phyloP scores from a whole-genome alignment of 1,284 basidiomycete genomes.

The Laetiporus sulphureus region DNA sequence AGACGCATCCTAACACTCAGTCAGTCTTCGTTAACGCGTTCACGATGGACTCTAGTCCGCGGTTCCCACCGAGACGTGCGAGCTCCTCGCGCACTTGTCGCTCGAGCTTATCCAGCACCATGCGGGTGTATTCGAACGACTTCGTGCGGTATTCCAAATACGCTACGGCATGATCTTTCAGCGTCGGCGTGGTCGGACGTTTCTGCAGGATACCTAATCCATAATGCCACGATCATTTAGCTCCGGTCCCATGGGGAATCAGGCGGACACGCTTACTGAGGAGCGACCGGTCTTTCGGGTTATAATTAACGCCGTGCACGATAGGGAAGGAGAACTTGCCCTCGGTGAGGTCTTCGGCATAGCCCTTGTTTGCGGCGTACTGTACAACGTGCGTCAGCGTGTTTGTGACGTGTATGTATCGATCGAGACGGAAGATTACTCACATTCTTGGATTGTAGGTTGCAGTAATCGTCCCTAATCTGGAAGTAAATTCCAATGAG shows the following conservation, averaged over 20 bases:
- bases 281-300: conserved; percentile 68
- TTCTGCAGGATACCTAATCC: conserved; percentile 80
- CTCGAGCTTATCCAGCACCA: neutral
- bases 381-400: neutral
- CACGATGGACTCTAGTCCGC: neutral
- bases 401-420: neutral
- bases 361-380: conserved; percentile 42
- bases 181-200: conserved; percentile 70
- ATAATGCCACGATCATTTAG: neutral
- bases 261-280: conserved; percentile 60
- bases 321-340: conserved; percentile 97
- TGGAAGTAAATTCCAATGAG: conserved; percentile 3
- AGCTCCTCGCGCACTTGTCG: conserved; percentile 1
- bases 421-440: neutral
- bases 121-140: conserved; percentile 1
- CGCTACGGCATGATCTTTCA: conserved; percentile 75
- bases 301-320: conserved; percentile 81
- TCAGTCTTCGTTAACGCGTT: conserved; percentile 1
- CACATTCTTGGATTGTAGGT: conserved; percentile 1
- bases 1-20: neutral
- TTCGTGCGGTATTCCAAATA: conserved; percentile 31
- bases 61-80: conserved; percentile 1
- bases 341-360: conserved; percentile 91
- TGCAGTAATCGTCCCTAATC: conserved; percentile 3
- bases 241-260: neutral